These are phyloP conservation scores for Fusarium mundagurra DNA, from an alignment of 2,329 filamentous ascomycete genomes.

Conservation along the genomic window DNA sequence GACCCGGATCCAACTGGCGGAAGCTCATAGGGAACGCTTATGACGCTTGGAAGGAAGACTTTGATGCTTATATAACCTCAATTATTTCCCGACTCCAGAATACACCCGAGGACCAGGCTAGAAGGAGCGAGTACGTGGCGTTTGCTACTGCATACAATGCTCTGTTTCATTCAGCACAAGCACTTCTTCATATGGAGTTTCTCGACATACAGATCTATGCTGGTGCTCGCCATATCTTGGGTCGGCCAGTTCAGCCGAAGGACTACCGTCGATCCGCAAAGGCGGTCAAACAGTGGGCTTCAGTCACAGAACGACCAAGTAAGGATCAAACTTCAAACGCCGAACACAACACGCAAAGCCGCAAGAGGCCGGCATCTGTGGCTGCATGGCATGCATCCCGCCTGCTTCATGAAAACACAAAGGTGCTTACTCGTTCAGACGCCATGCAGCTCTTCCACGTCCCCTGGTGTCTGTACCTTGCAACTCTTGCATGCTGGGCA, in stretches of 20 bases:
- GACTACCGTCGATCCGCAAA: not conserved
- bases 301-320: not conserved
- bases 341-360: not conserved
- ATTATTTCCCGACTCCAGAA: not conserved
- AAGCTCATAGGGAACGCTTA: not conserved
- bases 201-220: not conserved
- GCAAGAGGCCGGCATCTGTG: not conserved
- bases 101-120: not conserved
- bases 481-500: not conserved
- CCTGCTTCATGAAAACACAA: not conserved
- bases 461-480: constrained; percentile 1
- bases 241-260: not conserved
- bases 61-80: not conserved
- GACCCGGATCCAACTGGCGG: not conserved
- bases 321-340: not conserved
- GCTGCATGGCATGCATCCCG: not conserved
- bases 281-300: not conserved
- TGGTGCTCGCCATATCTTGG: not conserved
- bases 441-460: constrained; percentile 6
- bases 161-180: not conserved
- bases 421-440: not conserved
- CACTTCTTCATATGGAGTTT: constrained; percentile 3
- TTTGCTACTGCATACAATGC: constrained; percentile 2
- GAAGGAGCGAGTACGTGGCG: not conserved
- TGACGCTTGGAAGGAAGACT: not conserved